Evolutionary conservation across 2,329 filamentous ascomycete genomes (phyloP), one percentile per base, ranked within the genome.

Genomic region (Trichoderma koningiopsis): DNA sequence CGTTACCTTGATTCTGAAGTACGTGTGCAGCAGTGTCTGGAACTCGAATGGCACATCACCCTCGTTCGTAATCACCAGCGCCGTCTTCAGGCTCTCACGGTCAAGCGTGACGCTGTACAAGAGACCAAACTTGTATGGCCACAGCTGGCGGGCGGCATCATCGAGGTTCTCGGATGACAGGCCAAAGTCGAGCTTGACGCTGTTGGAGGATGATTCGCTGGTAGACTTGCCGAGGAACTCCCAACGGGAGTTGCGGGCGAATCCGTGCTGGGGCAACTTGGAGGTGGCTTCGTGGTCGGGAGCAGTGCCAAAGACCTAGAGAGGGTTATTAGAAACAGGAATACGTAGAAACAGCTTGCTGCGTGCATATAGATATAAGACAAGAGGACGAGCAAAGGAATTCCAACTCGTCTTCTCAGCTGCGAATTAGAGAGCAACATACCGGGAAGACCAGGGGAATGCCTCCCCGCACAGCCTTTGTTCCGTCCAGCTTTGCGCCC

Each of bases 151-250:
- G 73, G 87, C 86, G 55, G 90, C 87, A 0, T 90, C 88, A 73
- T 86, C 87, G 69, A 98, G 84, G 77, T 90, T 91, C 63, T 87
- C 85, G 33, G 89, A 87, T 63, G 91, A 93, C 43, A 99, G 89
- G 33, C 95, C 96, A 80, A 99, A 98, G 83, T 99, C 96, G 71
- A 99, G 90, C 86, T 97, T 97, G 73, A 98, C 90, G 60, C 89
- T 90, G 49, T 77, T 92, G 86, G 71, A 74, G 80, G 81, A 70
- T 79, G 81, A 74, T 78, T 83, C 82, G 73, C 81, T 83, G 65
- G 83, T 82, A 55, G 91, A 93, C 82, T 95, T 96, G 77, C 94
- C 94, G 63, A 99, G 86, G 79, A 96, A 97, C 80, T 98, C 94
- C 96, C 96, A 99, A 72, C 88, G 88, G 57, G 91, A 92, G 77